Percentiles rank a stretch among this genome's conserved stretches.
phyloP scores from a whole-genome alignment of 352 stramenopile species.

The Globisporangium ultimum region DNA sequence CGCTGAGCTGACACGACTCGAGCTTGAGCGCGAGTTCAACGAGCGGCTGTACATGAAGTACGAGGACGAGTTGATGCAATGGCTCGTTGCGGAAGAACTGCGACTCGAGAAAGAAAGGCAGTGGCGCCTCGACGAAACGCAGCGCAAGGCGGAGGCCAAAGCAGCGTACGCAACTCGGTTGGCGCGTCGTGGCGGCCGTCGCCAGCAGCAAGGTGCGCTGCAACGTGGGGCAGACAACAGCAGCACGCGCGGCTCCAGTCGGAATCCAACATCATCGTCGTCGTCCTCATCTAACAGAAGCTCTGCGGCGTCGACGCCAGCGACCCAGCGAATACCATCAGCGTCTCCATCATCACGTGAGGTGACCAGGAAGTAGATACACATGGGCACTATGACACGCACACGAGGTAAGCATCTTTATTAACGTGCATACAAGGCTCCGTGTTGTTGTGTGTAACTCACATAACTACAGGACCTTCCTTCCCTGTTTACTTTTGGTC shows the following conservation, averaged over 20 bases:
- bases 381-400: neutral
- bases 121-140: constrained; percentile 33
- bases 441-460: too few species aligned
- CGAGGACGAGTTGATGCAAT: constrained; percentile 63
- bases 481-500: constrained; percentile 53
- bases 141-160: constrained; percentile 40
- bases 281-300: neutral
- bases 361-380: neutral
- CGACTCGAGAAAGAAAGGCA: constrained; percentile 41
- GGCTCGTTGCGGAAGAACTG: constrained; percentile 43
- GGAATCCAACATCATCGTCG: neutral
- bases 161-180: constrained; percentile 53
- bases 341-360: neutral
- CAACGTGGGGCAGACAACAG: constrained; percentile 8
- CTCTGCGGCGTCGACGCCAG: constrained; percentile 2
- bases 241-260: constrained; percentile 1
- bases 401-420: too few species aligned
- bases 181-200: constrained; percentile 47
- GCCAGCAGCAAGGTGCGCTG: constrained; percentile 30
- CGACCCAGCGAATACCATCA: constrained; percentile 1
- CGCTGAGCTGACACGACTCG: constrained; percentile 27
- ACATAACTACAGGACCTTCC: too few species aligned
- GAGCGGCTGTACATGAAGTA: constrained; percentile 66
- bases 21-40: constrained; percentile 42
- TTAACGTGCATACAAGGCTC: too few species aligned